Evolutionary conservation across 805 yeast species (phyloP), one percentile per base, ranked within the genome.

Genomic region (Kluyveromyces aestuarii): DNA sequence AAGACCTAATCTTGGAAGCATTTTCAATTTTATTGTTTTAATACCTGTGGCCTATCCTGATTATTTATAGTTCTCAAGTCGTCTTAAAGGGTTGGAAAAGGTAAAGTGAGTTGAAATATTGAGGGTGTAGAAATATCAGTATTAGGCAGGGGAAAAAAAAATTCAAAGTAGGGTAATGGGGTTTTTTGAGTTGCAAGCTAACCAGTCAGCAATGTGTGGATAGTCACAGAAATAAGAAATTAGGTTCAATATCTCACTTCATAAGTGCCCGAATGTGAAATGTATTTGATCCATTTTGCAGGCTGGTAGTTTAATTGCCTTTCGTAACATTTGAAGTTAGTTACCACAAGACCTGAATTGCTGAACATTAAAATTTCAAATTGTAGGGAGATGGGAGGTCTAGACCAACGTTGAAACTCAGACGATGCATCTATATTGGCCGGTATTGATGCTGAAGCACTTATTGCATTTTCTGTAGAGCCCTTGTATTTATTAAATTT

Each of bases 271-370:
- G 91, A 81, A 51, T 75, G 77, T 1, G 91, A 75, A 14, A 77
- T 62, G 62, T 91, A 91, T 56, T 86, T 79, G 35, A 90, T 95
- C 95, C 95, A 88, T 62, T 90, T 91, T 19, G 86, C 80, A 0
- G 95, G 81, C 27, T 75, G 70, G 67, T 87, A 87, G 48, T 77
- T 77, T 8, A 53, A 51, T 57, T 67, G 58, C 63, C 74, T 68
- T 69, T 90, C 74, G 51, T 61, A 70, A 6, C 91, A 82, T 60
- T 79, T 80, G 55, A 90, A 71, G 61, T 77, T 84, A 52, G 84
- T 76, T 37, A 90, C 91, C 16, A 77, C 75, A 42, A 87, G 70
- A 0, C 96, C 95, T 8, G 91, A 81, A 51, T 84, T 72, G 11
- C 90, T 81, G 61, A 79, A 84, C 86, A 84, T 85, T 47, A 82